Evolutionary conservation across 768 basidiomycete genomes (phyloP), one percentile per base, ranked within the genome.

Genomic region (Mycena indigotica): DNA sequence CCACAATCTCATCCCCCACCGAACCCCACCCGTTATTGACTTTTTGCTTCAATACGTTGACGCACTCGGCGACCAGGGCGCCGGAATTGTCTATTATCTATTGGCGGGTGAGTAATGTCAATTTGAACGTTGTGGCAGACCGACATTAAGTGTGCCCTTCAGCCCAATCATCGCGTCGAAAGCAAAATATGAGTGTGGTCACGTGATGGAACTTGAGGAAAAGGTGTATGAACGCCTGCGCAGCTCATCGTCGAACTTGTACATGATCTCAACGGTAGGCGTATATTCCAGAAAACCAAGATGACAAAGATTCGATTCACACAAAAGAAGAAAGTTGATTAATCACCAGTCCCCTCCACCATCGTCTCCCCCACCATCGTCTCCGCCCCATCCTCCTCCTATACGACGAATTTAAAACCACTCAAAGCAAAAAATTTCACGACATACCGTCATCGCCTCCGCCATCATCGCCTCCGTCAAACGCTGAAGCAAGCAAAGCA

Each of bases 31-130:
- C 95, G 65, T 94, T 91, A 71, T 92, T 95, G 66, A 94, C 92
- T 73, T 98, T 98, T 70, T 92, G 87, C 74, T 98, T 98, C 56
- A 97, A 80, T 26, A 98, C 86, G 72, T 98, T 97, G 70, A 98
- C 93, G 69, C 95, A 97, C 79, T 98, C 96, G 39, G 95, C 88
- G 60, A 96, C 77, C 61, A 98, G 81, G 5, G 93, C 95, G 28
- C 96, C 96, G 5, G 96, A 95, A 74, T 98, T 98, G 80, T 98
- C 96, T 72, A 98, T 97, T 63, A 93, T 88, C 92, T 94, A 64
- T 39, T 26, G 19, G 23, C 15, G 5, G 60, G 35, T 29, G 50
- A 30, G 23, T 17, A 26, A 6, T 19, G 21, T 38, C 39, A 24
- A 49, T 32, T 24, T 17, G 24, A 6, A 26, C 5, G 25, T 30